Conservation (phyloP, 108 stramenopile species). For the Cyclotella atomus region DNA sequence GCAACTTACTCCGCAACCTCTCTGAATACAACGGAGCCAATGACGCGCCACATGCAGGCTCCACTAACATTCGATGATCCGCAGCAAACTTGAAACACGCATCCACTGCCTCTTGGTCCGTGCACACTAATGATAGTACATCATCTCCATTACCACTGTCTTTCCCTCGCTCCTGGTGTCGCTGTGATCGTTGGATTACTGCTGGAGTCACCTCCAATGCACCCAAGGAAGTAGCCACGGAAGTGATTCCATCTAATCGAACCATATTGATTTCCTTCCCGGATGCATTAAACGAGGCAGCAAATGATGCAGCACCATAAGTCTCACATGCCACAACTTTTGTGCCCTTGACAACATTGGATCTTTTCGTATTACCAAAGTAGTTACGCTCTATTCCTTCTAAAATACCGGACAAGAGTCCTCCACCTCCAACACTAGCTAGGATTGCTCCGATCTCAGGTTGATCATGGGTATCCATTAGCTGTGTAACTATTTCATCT, state of each 20-base stretch:
- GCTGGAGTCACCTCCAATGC: slow-evolving; percentile 80
- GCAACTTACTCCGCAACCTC: slow-evolving; percentile 52
- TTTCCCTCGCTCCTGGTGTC: slow-evolving; percentile 45
- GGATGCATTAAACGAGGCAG: slow-evolving; percentile 40
- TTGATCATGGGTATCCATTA: slow-evolving; percentile 48
- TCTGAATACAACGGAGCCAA: slow-evolving; percentile 80
- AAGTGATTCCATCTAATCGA: slow-evolving; percentile 65
- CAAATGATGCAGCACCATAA: slow-evolving; percentile 86
- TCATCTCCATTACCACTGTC: too few relatives aligned
- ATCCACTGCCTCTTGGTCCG: slow-evolving; percentile 83
- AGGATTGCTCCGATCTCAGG: slow-evolving; percentile 73
- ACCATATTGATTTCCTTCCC: slow-evolving; percentile 40
- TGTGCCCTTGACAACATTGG: slow-evolving; percentile 35
- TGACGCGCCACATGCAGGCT: slow-evolving; percentile 93
- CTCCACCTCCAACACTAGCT: slow-evolving; percentile 91
- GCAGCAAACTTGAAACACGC: slow-evolving; percentile 77
- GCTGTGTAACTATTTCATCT: slow-evolving; percentile 75
- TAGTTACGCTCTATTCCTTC: slow-evolving; percentile 76
- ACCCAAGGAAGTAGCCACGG: slow-evolving; percentile 88
- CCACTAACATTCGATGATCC: slow-evolving; percentile 89
- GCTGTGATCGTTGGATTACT: slow-evolving; percentile 64
- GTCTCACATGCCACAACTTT: slow-evolving; percentile 90
- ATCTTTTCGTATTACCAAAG: slow-evolving; percentile 12
- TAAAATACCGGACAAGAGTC: slow-evolving; percentile 81
- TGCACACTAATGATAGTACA: slow-evolving; percentile 67